Base-by-base conservation (phyloP, 805 yeast species). In the Ogataea methylovora region DNA sequence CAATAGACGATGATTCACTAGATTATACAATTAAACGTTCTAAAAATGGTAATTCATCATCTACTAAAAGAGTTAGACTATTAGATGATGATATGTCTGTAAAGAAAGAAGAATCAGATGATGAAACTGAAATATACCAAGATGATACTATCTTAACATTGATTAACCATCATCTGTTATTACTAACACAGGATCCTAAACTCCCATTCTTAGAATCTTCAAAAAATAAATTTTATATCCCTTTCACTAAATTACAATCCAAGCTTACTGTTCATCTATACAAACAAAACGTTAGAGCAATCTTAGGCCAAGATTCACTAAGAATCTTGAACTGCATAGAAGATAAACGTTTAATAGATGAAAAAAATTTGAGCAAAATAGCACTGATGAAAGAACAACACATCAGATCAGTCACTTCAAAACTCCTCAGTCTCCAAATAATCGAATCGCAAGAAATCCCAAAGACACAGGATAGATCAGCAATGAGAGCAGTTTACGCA, bases 401-500 rank as follows among this genome's bases (percentile, higher is more conserved):
- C 24, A 83, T 87, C 8, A 69, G 96, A 37, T 76, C 79, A 26
- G 76, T 81, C 29, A 61, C 87, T 29, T 73, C 81, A 30, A 71
- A 73, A 23, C 61, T 92, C 35, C 71, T 84, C 19, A 73, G 71
- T 34, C 68, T 76, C 43, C 86, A 88, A 41, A 71, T 84, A 14
- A 63, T 88, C 14, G 95, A 90, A 52, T 70, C 88, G 24, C 97
- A 90, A 58, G 98, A 92, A 60, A 82, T 92, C 20, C 97, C 97
- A 10, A 74, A 90, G 48, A 81, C 95, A 8, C 79, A 77, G 17
- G 97, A 92, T 54, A 71, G 97, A 45, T 88, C 94, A 3, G 95
- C 97, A 0, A 77, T 84, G 27, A 76, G 95, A 45, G 81, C 97
- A 1, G 81, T 84, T 20, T 92, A 76, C 52, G 68, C 88, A 23